Base-by-base conservation (phyloP, 2,329 filamentous ascomycete genomes). In the Diaporthe citrichinensis region DNA sequence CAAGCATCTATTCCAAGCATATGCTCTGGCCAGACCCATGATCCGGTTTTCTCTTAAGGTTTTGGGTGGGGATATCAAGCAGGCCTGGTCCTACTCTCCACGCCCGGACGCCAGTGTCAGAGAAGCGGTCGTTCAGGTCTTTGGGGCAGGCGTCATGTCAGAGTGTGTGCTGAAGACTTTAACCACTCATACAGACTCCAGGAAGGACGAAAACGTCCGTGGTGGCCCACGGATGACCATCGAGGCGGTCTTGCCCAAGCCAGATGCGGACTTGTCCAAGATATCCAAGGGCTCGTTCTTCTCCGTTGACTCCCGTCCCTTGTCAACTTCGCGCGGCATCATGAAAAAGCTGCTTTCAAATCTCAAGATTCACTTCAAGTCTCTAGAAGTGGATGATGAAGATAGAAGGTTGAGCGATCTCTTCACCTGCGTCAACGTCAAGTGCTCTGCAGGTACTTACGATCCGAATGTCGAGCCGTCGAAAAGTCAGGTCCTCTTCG, bases 401-500 rank as follows among this genome's bases (percentile, higher is more conserved):
- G 79, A 81, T 36, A 79, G 78, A 61, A 68, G 77, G 14, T 78
- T 86, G 31, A 87, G 86, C 25, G 88, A 90, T 69, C 88, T 89
- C 0, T 95, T 95, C 80, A 82, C 95, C 55, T 87, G 87, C 55
- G 82, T 96, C 51, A 89, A 91, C 74, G 91, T 96, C 41, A 81
- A 81, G 20, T 95, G 93, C 79, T 88, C 90, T 0, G 80, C 85
- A 1, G 87, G 88, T 39, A 92, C 87, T 75, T 96, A 96, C 79
- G 94, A 96, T 82, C 86, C 88, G 1, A 96, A 95, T 78, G 83
- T 95, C 8, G 91, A 95, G 76, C 90, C 93, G 4, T 86, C 90
- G 4, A 96, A 96, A 80, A 91, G 94, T 74, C 91, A 95, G 79
- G 88, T 96, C 2, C 80, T 95, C 0, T 95, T 96, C 79, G 86